Evolutionary conservation across 805 yeast species (phyloP).

Genomic region (Nakazawaea peltata): DNA sequence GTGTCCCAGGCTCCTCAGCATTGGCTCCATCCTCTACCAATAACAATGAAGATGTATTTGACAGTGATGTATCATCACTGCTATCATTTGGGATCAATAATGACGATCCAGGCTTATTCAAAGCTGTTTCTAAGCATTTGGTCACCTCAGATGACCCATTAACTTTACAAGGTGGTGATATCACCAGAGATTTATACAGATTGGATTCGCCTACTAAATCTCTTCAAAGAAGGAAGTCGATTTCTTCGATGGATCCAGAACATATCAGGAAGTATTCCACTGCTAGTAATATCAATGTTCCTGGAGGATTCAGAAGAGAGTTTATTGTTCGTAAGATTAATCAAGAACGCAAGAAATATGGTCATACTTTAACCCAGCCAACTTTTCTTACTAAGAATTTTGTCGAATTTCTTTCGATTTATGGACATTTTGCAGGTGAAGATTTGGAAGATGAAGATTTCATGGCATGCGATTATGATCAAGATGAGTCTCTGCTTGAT

Average conservation of each 20-base stretch:
- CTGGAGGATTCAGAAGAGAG: slow-evolving; percentile 79
- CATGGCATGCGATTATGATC: slow-evolving; percentile 39
- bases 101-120: slow-evolving; percentile 26
- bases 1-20: slow-evolving; percentile 6
- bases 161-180: slow-evolving; percentile 40
- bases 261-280: slow-evolving; percentile 45
- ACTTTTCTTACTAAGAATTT: slow-evolving; percentile 62
- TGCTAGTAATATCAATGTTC: slow-evolving; percentile 65
- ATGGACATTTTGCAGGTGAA: slow-evolving; percentile 87
- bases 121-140: slow-evolving; percentile 28
- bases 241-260: slow-evolving; percentile 19
- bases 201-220: slow-evolving; percentile 13
- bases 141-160: slow-evolving; percentile 24
- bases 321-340: slow-evolving; percentile 31
- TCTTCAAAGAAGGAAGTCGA: slow-evolving; percentile 21
- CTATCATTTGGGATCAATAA: slow-evolving; percentile 13
- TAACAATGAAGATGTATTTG: slow-evolving; percentile 14
- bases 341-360: slow-evolving; percentile 16
- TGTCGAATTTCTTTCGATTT: slow-evolving; percentile 66
- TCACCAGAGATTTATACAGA: slow-evolving; percentile 38
- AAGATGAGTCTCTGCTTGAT: slow-evolving; percentile 19
- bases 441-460: slow-evolving; percentile 63
- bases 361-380: slow-evolving; percentile 23
- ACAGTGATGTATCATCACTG: slow-evolving; percentile 13
- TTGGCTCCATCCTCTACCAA: slow-evolving; percentile 14